Evolutionary conservation across 2,329 filamentous ascomycete species (phyloP), one percentile per base, ranked within the genome.

Genomic region (Pyrenophora graminea): DNA sequence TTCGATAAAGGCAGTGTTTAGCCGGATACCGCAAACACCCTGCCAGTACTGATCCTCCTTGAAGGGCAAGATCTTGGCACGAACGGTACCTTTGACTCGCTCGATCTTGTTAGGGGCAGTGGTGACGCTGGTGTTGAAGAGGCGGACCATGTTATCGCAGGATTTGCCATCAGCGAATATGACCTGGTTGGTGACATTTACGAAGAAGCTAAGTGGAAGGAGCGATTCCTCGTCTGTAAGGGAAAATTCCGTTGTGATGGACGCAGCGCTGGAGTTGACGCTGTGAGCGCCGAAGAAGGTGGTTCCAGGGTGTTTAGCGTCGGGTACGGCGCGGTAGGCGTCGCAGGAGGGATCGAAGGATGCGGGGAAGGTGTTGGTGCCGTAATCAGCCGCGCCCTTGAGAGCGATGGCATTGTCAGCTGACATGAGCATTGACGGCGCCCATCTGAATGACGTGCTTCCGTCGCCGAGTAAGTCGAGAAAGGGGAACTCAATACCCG

Each of bases 181-280:
- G 1, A 80, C 80, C 63, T 84, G 82, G 60, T 84, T 84, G 3
- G 81, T 82, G 39, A 81, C 69, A 61, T 82, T 82, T 18, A 64
- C 63, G 65, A 78, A 78, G 48, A 81, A 78, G 1, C 62, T 59
- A 3, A 81, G 55, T 0, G 76, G 72, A 50, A 30, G 8, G 4
- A 75, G 79, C 0, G 71, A 65, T 25, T 53, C 51, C 2, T 59
- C 49, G 1, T 39, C 23, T 0, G 53, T 55, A 0, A 45, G 27
- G 0, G 58, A 59, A 34, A 69, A 67, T 0, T 55, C 15, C 1
- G 64, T 65, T 10, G 42, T 51, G 1, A 69, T 30, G 1, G 47
- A 62, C 12, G 58, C 65, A 2, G 61, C 66, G n/a, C 63, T 49
- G 7, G 51, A 18, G 1, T 54, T 45, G 3, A 52, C 23, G 48